Conservation (phyloP, 2,329 filamentous ascomycete species). For the Fusarium austroafricanum region DNA sequence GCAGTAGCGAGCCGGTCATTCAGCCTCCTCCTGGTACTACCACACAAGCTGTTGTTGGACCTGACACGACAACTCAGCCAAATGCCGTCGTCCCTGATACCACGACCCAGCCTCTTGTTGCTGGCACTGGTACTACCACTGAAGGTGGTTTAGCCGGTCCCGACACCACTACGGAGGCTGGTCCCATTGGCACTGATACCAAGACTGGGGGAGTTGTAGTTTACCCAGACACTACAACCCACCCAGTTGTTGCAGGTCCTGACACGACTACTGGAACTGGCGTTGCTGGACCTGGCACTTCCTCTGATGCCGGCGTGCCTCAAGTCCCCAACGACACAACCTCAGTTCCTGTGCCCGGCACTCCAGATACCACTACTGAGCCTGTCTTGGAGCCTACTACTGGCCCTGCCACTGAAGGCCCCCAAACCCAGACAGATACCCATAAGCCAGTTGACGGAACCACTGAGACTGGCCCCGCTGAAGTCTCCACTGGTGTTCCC, state of each 20-base stretch:
- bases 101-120: background rate
- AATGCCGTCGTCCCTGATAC: background rate
- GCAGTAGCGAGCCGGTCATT: background rate
- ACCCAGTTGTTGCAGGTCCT: too few species aligned
- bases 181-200: too few species aligned
- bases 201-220: too few species aligned
- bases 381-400: background rate
- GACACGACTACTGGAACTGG: too few species aligned
- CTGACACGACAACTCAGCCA: background rate
- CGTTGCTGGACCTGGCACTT: background rate
- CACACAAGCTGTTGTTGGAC: background rate
- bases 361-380: background rate
- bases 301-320: background rate
- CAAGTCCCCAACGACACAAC: background rate
- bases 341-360: background rate
- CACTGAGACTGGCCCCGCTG: background rate
- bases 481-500: background rate
- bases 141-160: too few species aligned
- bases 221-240: too few species aligned
- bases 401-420: background rate
- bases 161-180: too few species aligned
- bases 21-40: background rate
- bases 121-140: background rate
- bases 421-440: background rate
- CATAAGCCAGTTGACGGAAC: background rate